Evolutionary conservation across 345 rosid species (phyloP).

Genomic region (Durio zibethinus): DNA sequence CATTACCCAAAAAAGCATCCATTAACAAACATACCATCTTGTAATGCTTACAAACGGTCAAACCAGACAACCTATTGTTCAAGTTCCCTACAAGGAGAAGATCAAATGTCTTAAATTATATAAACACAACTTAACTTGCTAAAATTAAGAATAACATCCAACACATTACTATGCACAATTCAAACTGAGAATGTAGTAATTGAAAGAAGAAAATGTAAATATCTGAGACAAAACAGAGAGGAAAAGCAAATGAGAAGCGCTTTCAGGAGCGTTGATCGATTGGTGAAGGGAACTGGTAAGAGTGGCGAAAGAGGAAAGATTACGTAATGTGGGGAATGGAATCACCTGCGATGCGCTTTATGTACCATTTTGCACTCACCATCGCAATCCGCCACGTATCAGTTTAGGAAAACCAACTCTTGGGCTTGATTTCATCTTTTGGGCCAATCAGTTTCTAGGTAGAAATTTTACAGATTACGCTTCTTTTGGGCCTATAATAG

Average conservation of each 20-base stretch:
- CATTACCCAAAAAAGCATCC: neutral
- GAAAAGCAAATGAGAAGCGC: neutral
- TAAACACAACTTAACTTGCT: neutral
- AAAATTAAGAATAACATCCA: neutral
- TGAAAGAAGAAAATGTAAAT: neutral
- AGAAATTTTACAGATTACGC: too few relatives aligned
- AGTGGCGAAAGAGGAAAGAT: neutral
- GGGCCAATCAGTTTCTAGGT: too few relatives aligned
- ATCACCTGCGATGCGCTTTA: neutral
- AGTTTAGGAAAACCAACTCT: neutral
- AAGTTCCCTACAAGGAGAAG: conserved; percentile 22
- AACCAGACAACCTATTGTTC: conserved; percentile 14
- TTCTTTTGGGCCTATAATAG: too few relatives aligned
- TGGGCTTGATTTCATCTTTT: neutral
- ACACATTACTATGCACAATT: neutral
- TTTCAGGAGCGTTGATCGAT: neutral
- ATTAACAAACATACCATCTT: conserved; percentile 32
- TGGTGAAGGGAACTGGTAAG: neutral
- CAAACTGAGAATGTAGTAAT: neutral
- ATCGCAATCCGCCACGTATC: neutral
- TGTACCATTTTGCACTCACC: neutral
- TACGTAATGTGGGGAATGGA: neutral
- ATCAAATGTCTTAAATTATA: neutral
- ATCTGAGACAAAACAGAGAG: neutral
- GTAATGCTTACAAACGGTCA: conserved; percentile 1